A percentile compares a stretch with the other conserved stretches of the same genome.
Evolutionary conservation across 2,329 filamentous ascomycete species (phyloP).

Genomic region (Aspergillus felis): DNA sequence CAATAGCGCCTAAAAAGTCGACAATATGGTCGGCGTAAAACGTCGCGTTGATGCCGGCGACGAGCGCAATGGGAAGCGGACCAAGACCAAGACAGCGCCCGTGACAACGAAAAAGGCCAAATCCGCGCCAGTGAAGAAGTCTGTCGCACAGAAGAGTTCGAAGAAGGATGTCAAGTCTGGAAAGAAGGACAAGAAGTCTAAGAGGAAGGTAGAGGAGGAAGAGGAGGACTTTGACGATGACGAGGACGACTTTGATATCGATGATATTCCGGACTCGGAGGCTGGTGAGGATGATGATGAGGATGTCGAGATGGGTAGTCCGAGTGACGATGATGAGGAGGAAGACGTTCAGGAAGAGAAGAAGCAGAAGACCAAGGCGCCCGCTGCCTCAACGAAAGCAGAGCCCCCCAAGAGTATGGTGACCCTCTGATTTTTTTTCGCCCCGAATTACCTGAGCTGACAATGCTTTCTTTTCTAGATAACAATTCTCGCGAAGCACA

Average conservation of each 20-base stretch:
- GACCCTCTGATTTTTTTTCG: slow-evolving; percentile 11
- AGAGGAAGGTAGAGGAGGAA: slow-evolving; percentile 34
- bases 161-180: slow-evolving; percentile 29
- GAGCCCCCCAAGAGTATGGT: slow-evolving; percentile 26
- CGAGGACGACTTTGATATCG: slow-evolving; percentile 55
- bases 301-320: slow-evolving; percentile 41
- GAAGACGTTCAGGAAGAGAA: slow-evolving; percentile 24
- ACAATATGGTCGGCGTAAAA: slow-evolving; percentile 40
- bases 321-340: slow-evolving; percentile 35
- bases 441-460: slow-evolving; percentile 10
- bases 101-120: slow-evolving; percentile 26
- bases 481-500: slow-evolving; percentile 81
- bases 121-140: slow-evolving; percentile 25
- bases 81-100: slow-evolving; percentile 26
- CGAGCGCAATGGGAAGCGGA: slow-evolving; percentile 39
- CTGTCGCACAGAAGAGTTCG: slow-evolving; percentile 12
- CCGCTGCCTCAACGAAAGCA: slow-evolving; percentile 14
- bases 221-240: slow-evolving; percentile 47
- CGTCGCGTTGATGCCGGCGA: slow-evolving; percentile 36
- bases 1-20: not conserved
- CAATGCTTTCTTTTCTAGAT: slow-evolving; percentile 39
- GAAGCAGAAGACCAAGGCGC: slow-evolving; percentile 14
- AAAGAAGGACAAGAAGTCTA: slow-evolving; percentile 34
- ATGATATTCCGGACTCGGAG: slow-evolving; percentile 45
- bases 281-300: slow-evolving; percentile 49